Base-by-base conservation (phyloP, 2,329 filamentous ascomycete genomes). In the Claviceps purpurea region DNA sequence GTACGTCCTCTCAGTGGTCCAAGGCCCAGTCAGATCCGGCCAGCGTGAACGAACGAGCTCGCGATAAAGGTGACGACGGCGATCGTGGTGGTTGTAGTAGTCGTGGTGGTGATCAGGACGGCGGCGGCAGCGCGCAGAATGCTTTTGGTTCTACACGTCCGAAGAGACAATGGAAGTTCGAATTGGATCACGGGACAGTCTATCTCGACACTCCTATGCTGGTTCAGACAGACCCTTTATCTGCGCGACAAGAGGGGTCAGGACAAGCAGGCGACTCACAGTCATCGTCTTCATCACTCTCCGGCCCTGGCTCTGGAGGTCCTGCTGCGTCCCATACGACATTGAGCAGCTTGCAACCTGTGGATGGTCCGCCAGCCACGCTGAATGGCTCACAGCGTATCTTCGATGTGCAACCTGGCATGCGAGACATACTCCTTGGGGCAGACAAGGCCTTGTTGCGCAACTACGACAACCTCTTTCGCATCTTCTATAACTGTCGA, bases 391-490 rank as follows among this genome's bases (percentile, higher is more conserved):
- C 56, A 7, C 60, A 56, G 22, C 58, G 30, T 68, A 75, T 24
- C 68, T 78, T 75, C 14, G 76, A 79, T 53, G 75, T 79, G 46
- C 1, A 30, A 8, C 7, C 26, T 30, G 26, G 10, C 1, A 30
- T 30, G 26, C 26, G 26, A 30, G 26, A 30, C 10, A 8, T 8
- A 10, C 7, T 30, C 8, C 26, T 30, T 30, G 2, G 7, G 26
- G 26, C 2, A 8, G 80, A 87, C 51, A 73, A 87, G 61, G 87
- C 94, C 57, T 77, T 89, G 20, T 76, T 96, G 46, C 87, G 88
- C 60, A 88, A 96, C 70, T 96, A 97, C 68, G 89, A 95, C 65
- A 96, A 96, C 65, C 77, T 97, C 22, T 94, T 97, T 66, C 87
- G 90, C 61, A 85, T 93, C 56, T 95, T 96, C 73, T 97, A 96